Percentiles rank a stretch among this genome's conserved stretches.
These are phyloP conservation scores for Penicillium sp. DNA, from an alignment of 2,329 filamentous ascomycete species.

Conservation along the genomic window DNA sequence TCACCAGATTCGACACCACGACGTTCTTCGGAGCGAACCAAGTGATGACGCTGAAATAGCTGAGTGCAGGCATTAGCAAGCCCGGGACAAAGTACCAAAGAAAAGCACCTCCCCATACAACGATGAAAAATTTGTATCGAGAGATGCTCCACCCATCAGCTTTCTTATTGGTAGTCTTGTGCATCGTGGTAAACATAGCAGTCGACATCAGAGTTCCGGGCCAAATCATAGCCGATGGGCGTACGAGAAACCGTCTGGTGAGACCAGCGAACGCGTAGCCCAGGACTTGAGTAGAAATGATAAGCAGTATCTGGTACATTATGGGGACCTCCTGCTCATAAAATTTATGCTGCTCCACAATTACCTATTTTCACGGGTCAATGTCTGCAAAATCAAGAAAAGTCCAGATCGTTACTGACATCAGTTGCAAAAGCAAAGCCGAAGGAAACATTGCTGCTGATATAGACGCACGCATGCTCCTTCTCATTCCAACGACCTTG, in stretches of 20 bases:
- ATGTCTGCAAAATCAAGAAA: not conserved
- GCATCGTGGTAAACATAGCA: conserved; percentile 82
- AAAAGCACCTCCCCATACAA: conserved; percentile 69
- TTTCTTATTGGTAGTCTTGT: conserved; percentile 77
- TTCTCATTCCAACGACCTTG: conserved; percentile 86
- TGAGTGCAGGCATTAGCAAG: conserved; percentile 76
- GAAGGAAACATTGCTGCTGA: conserved; percentile 86
- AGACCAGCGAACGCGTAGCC: conserved; percentile 85
- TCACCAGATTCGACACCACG: conserved; percentile 72
- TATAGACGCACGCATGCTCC: conserved; percentile 84
- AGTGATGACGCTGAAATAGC: conserved; percentile 84
- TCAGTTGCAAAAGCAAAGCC: conserved; percentile 87
- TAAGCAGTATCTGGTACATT: conserved; percentile 76
- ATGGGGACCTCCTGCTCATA: conserved; percentile 79
- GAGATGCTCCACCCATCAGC: conserved; percentile 81
- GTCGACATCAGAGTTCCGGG: conserved; percentile 84
- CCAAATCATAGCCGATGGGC: conserved; percentile 89
- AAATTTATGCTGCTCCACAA: conserved; percentile 85
- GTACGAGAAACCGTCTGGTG: conserved; percentile 75
- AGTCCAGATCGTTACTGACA: conserved; percentile 40
- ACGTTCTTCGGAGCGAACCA: conserved; percentile 86
- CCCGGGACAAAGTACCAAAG: conserved; percentile 83
- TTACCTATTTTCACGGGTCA: conserved; percentile 50
- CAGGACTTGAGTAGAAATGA: conserved; percentile 79
- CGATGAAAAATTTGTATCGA: conserved; percentile 79